Evolutionary conservation across 2,329 filamentous ascomycete genomes (phyloP).

Genomic region (Sclerotiophoma versabilis): DNA sequence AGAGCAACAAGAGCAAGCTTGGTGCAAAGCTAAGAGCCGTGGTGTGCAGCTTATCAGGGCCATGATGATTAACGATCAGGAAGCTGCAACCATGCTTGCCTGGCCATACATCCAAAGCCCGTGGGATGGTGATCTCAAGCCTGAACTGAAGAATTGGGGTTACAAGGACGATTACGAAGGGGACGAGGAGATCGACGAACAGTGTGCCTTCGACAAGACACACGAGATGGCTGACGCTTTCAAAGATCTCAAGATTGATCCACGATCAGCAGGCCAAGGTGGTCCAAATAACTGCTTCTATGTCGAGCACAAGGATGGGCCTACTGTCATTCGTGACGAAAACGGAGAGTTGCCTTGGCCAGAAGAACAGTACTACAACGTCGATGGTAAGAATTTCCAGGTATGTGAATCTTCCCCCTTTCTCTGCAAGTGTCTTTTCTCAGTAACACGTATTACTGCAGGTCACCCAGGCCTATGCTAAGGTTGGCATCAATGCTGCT

Average conservation of each 20-base stretch:
- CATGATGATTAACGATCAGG: conserved; percentile 19
- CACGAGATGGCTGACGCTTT: conserved; percentile 12
- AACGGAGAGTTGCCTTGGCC: conserved; percentile 5
- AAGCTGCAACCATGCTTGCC: conserved; percentile 8
- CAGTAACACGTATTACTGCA: background rate
- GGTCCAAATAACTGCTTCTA: conserved; percentile 21
- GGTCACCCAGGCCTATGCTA: conserved; percentile 13
- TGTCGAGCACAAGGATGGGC: conserved; percentile 14
- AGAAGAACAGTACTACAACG: conserved; percentile 14
- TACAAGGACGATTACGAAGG: conserved; percentile 9
- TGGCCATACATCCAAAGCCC: conserved; percentile 11
- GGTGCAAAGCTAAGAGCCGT: conserved; percentile 36
- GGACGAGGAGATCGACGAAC: background rate
- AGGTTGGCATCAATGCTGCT: conserved; percentile 15
- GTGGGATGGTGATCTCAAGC: conserved; percentile 18
- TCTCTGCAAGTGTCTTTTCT: background rate
- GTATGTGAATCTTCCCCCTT: background rate
- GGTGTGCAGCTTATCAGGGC: conserved; percentile 15
- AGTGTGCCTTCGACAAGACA: conserved; percentile 14
- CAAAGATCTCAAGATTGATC: conserved; percentile 10
- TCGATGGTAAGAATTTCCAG: conserved; percentile 8
- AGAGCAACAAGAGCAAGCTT: conserved; percentile 32
- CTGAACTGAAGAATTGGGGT: conserved; percentile 20
- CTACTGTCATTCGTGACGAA: background rate
- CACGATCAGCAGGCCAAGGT: background rate